Base-by-base conservation (phyloP, 345 rosid genomes). In the Syzygium jambos region DNA sequence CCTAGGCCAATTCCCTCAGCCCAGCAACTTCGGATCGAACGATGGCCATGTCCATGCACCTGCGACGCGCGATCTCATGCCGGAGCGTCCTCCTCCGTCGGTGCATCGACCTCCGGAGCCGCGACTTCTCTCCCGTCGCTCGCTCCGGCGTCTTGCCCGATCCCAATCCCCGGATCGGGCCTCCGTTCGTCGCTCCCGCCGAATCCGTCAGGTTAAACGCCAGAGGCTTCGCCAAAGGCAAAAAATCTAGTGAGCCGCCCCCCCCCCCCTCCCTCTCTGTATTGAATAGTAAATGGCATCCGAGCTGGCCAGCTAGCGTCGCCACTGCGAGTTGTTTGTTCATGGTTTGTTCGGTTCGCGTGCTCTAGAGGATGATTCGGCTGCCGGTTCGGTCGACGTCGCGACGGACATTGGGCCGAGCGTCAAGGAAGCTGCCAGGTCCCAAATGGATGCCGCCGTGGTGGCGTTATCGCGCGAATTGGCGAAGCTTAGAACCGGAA, bases 361-460 rank as follows among this genome's bases (percentile, higher is more conserved):
- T 87, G 89, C 78, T 89, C n/a, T 49, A 95, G 98, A 88, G 95
- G 97, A 96, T 89, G 97, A 95, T 91, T 91, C 96, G 73, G 93
- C 89, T 77, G 90, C 90, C 8, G 93, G 92, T 57, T 89, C 93
- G 17, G 91, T 92, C 30, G 98, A 95, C 86, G 91, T 87, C 53
- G 90, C 85, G 73, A 86, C 90, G 5, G 95, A 95, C 91, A 94
- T 96, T 23, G 97, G 99, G 4, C 98, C 97, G 29, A 63, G 87
- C 23, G 95, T 94, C 43, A 96, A 95, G 91, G 93, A 94, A 78
- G 51, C 90, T 51, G 94, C 99, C 55, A 63, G 90, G 56, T 92
- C 95, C 14, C 99, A 94, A 85, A 98, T 98, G 99, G 99, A 96
- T 84, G 97, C 99, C 25, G 99, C 98, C 56, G 84, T 95, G 16